These are phyloP conservation scores for Chrysoporthe cubensis DNA, from an alignment of 2,329 filamentous ascomycete genomes.

Conservation along the genomic window DNA sequence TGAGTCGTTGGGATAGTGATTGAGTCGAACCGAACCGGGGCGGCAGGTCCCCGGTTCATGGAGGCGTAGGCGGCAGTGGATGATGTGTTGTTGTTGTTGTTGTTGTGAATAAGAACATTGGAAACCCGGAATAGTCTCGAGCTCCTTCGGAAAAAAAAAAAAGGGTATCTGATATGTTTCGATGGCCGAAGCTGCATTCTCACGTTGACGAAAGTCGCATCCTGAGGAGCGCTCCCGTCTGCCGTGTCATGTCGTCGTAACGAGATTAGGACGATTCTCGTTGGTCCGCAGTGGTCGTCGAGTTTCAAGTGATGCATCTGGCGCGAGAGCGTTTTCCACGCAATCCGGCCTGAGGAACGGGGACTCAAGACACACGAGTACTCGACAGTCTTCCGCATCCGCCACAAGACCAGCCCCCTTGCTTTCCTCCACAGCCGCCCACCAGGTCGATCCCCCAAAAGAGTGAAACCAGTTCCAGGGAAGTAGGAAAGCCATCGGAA, in stretches of 20 bases:
- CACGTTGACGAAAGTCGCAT: slow-evolving; percentile 20
- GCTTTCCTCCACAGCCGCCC: slow-evolving; percentile 21
- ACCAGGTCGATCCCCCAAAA: slow-evolving; percentile 31
- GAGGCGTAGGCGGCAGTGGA: slow-evolving; percentile 20
- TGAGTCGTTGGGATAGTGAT: slow-evolving; percentile 24
- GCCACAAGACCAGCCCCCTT: slow-evolving; percentile 21
- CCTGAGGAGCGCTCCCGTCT: slow-evolving; percentile 22
- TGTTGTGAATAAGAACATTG: slow-evolving; percentile 17
- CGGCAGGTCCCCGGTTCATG: slow-evolving; percentile 5
- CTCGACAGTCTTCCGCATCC: slow-evolving; percentile 29
- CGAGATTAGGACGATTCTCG: slow-evolving; percentile 31
- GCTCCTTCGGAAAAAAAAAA: slow-evolving; percentile 3
- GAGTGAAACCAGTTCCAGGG: slow-evolving; percentile 41
- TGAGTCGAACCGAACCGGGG: slow-evolving; percentile 16
- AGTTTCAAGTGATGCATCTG: slow-evolving; percentile 26
- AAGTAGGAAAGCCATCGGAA: slow-evolving; percentile 39
- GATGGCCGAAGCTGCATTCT: slow-evolving; percentile 28
- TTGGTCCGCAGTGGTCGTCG: slow-evolving; percentile 27
- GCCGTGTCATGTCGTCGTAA: slow-evolving; percentile 29
- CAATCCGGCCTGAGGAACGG: slow-evolving; percentile 19
- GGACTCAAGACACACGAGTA: slow-evolving; percentile 11
- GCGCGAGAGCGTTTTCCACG: slow-evolving; percentile 14
- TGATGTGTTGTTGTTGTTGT: slow-evolving; percentile 20
- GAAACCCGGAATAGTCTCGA: slow-evolving; percentile 24
- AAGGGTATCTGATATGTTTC: slow-evolving; percentile 30